Base-by-base conservation (phyloP, 495 filamentous ascomycete genomes). In the Hypomontagnella submonticulosa region DNA sequence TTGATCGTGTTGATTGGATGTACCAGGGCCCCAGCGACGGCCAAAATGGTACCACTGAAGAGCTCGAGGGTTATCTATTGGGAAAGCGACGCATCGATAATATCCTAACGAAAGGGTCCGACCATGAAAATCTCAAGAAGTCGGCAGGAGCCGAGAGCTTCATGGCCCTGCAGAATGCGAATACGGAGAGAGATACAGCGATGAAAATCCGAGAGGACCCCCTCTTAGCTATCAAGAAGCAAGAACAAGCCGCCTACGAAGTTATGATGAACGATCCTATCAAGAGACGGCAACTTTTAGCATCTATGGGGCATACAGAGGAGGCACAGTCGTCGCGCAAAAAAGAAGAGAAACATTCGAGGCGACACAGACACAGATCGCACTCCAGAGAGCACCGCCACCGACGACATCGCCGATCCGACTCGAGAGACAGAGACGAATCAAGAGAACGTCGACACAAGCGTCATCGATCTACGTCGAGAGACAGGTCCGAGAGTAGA, bases 1-100 rank as follows among this genome's bases (percentile, higher is more conserved):
- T 87, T 1, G 87, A 92, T 63, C 86, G 92, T 10, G 95, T 99
- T 15, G 94, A 99, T 70, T 99, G 96, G 91, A 97, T 99, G 92
- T 99, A 99, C 77, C 82, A 87, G 66, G 95, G 93, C 1, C 92
- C 95, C 7, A 89, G 90, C 34, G 88, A 85, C 65, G 92, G 90
- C 20, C 88, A 89, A 66, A 85, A 83, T 16, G 91, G 92, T 46
- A 92, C 92, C 57, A 89, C 89, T 0, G 93, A 97, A 73, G 96
- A 98, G 76, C 92, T 90, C 84, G 95, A 99, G 69, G 92, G 90
- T 6, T 98, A 96, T 72, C 77, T 99, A 5, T 83, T 99, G 12
- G 95, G 95, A 10, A 98, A 97, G 78, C 81, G 95, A 44, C 84
- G 95, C 8, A 91, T 99, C 69, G 93, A 97, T 78, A 84, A 90